Base-by-base conservation (phyloP, 1,139 yeast species). In the Candida glucosophila region DNA sequence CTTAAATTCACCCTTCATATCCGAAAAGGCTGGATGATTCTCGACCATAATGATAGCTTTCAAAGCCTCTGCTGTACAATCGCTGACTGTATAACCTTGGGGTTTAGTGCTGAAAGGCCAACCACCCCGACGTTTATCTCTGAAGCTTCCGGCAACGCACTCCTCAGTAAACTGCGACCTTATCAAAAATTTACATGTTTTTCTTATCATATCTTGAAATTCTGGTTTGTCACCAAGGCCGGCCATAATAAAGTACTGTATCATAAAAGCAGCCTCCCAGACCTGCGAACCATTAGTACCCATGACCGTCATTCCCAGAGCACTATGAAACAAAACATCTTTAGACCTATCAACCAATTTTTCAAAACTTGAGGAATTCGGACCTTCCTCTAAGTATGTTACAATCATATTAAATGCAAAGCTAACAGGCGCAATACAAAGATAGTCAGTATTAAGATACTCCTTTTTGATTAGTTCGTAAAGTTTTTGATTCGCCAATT, bases 281-380 rank as follows among this genome's bases (percentile, higher is more conserved):
- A 81, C 88, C 51, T 92, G 99, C 0, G 85, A 86, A 15, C 99
- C 99, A 51, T 92, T 92, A 1, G 99, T 92, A 6, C 99, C 99
- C 82, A 82, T 83, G 30, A 83, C 80, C 4, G 90, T 74, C 77
- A 90, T 68, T 3, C 99, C 99, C 45, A 79, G 82, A 0, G 90
- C 80, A 0, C 95, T 92, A 55, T 80, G 79, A 53, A 82, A 88
- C 29, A 85, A 44, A 20, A 75, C 76, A 43, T 90, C 97, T 25
- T 76, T 69, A 61, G 83, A 73, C 34, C 93, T 61, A 15, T 58
- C 64, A 26, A 69, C 49, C 21, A 79, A 67, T 18, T 64, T 58
- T 29, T 62, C 44, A 49, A 83, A 86, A 13, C 67, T 68, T 4
- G 58, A 58, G 0, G 95, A 80, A 4, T 77, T 66, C 1, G 50